Base-by-base conservation (phyloP, 139 green algal species). In the Spirogloea muscicola region DNA sequence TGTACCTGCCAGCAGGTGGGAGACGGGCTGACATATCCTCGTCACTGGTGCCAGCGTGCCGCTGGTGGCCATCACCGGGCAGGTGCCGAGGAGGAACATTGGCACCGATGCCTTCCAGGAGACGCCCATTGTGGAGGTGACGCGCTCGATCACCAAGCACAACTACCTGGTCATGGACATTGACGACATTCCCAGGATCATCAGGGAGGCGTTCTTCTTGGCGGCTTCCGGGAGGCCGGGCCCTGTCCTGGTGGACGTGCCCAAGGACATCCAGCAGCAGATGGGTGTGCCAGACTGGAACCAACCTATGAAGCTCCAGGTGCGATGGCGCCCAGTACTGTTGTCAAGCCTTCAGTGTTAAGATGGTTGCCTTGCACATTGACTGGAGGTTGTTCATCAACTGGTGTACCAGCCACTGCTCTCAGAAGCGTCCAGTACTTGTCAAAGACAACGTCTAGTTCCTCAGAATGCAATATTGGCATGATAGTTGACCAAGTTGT, bases 161-260 rank as follows among this genome's bases (percentile, higher is more conserved):
- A 99, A 99, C 87, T 99, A 95, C 86, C 87, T 99, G 58, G 94
- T 99, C 13, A 94, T 97, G 91, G 88, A 98, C 76, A 86, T 97
- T 29, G 87, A 91, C 6, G 95, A 99, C 84, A 91, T 98, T 63
- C 92, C 95, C 9, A 85, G 93, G 33, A 76, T 98, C 25, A 21
- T 62, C 52, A 31, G 37, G 81, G 94, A 98, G 88, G 95, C 94
- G 7, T 96, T 98, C 84, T 96, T 92, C 85, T 86, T 97, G 10
- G 94, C 94, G 0, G 82, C 87, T 51, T 93, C 91, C 27, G 95
- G 95, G 46, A 81, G 95, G 36, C 95, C 95, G 75, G 88, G 92
- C 42, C 93, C 93, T 3, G 93, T 98, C 60, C 90, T 98, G 68
- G 86, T 98, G 3, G 95, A 99, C 74, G 87, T 99, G 16, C 95